Evolutionary conservation across 2,329 filamentous ascomycete genomes (phyloP), one percentile per base, ranked within the genome.

Genomic region (Colletotrichum sp.): DNA sequence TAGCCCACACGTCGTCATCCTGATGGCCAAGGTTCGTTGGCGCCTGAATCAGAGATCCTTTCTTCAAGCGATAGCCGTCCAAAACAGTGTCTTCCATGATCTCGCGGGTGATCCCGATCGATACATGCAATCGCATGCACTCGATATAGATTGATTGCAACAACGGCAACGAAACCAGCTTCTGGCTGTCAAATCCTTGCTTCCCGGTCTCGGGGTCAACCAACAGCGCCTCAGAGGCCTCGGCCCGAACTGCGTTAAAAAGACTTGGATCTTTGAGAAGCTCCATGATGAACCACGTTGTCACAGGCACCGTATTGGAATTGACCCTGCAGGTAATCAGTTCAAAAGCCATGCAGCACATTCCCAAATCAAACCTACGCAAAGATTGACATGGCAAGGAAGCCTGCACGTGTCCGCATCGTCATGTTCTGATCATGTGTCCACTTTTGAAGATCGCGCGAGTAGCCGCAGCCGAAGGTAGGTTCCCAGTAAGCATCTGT

Each of bases 211-310:
- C 8, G 0, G 69, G 38, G 16, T 80, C 76, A 2, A 36, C 9
- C 3, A 13, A n/a, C 8, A 75, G 38, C 2, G 75, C 76, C 6
- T 72, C n/a, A 1, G 21, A 11, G 18, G 77, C 73, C 64, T 82
- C 81, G 1, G 67, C 69, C 3, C 79, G 77, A 6, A 80, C 54
- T 3, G 72, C 76, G 3, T 61, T 15, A 3, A 79, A 71, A 0
- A 83, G 73, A 1, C 47, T 16, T 9, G 66, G 70, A 29, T 82
- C 79, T 47, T 75, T 66, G 21, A 80, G 69, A 3, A 80, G 36
- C 31, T 82, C 78, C 38, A 82, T 79, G 3, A 83, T 31, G 2
- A 72, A 66, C 81, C 81, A 83, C 1, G 76, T 75, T 6, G 78
- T 74, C 1, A 80, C 76, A 1, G 81, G 81, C 7, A 83, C 75